Evolutionary conservation across 2,329 filamentous ascomycete species (phyloP), one percentile per base, ranked within the genome.

Genomic region (Diplodia corticola): DNA sequence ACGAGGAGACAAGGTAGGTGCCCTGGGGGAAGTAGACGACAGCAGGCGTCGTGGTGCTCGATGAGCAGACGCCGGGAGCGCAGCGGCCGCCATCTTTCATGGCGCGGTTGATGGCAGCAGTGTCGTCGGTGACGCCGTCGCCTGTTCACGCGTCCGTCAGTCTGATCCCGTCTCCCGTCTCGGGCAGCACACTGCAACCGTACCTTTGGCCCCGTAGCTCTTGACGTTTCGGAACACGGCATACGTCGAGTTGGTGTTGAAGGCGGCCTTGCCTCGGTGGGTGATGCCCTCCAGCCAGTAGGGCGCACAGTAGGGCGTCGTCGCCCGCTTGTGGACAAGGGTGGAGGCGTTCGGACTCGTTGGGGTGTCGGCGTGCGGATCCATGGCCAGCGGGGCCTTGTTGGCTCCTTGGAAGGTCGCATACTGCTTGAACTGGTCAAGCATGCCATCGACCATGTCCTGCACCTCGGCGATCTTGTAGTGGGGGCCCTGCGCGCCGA

Each of bases 11-110:
- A 1, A 85, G 60, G 69, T 90, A 90, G 0, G 82, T 87, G 50
- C 86, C 86, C 20, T 65, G 10, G 17, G 83, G 84, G 70, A 86
- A 86, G 72, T 86, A 87, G n/a, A 87, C 80, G 24, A 85, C 75
- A 2, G 83, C 84, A 1, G 85, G 85, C 1, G 81, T 83, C 0
- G 77, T 83, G 0, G 85, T 86, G 4, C 81, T 77, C 4, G 77
- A 79, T n/a, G 71, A 69, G 68, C 81, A 81, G 13, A 70, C 68
- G 5, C 77, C 76, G 9, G 79, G 80, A 22, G 72, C 77, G 68
- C 80, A 82, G 37, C 81, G 73, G 53, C 74, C 73, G 3, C 80
- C 80, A 28, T 73, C 73, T 1, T 72, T 76, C 44, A 81, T 80
- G 22, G 80, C 80, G 60, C 59, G 69, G 57, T 82, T 79, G 68